These are phyloP conservation scores for Claviceps sp. DNA, from an alignment of 2,329 filamentous ascomycete genomes.

Conservation along the genomic window DNA sequence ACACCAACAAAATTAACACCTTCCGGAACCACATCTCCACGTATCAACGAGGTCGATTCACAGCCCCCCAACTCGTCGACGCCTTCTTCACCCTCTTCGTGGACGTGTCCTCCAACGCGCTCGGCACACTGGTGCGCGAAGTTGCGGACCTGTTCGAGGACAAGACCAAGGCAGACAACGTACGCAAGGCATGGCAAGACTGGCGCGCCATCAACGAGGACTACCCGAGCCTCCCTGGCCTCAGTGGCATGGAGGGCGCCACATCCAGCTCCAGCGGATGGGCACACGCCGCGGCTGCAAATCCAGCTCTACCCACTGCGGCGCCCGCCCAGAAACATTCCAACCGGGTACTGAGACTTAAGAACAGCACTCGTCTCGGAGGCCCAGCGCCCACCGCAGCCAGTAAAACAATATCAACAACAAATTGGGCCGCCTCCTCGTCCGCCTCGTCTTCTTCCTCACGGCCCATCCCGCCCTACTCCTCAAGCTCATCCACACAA, in stretches of 20 bases:
- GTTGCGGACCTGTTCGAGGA: constrained; percentile 89
- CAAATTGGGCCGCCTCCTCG: background rate
- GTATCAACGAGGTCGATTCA: constrained; percentile 57
- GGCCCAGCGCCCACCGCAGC: constrained; percentile 16
- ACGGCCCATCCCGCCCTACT: constrained; percentile 15
- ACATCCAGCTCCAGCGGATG: constrained; percentile 44
- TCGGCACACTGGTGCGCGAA: constrained; percentile 84
- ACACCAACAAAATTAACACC: constrained; percentile 56
- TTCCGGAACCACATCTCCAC: constrained; percentile 73
- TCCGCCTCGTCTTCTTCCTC: background rate
- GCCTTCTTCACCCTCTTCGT: constrained; percentile 74
- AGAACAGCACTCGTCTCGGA: constrained; percentile 40
- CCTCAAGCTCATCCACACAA: constrained; percentile 18
- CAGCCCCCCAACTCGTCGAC: constrained; percentile 68
- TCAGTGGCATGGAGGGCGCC: constrained; percentile 52
- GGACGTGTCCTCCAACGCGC: constrained; percentile 62
- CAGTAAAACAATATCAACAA: background rate
- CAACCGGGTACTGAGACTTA: constrained; percentile 43
- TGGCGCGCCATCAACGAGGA: constrained; percentile 95
- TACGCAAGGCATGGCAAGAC: constrained; percentile 82
- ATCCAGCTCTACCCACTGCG: constrained; percentile 27
- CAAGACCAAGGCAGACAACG: constrained; percentile 52
- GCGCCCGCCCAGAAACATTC: constrained; percentile 35
- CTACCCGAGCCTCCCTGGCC: constrained; percentile 74
- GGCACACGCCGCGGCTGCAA: constrained; percentile 47